These are phyloP conservation scores for Bipolaris gigantea DNA, from an alignment of 2,329 filamentous ascomycete genomes.

Conservation along the genomic window DNA sequence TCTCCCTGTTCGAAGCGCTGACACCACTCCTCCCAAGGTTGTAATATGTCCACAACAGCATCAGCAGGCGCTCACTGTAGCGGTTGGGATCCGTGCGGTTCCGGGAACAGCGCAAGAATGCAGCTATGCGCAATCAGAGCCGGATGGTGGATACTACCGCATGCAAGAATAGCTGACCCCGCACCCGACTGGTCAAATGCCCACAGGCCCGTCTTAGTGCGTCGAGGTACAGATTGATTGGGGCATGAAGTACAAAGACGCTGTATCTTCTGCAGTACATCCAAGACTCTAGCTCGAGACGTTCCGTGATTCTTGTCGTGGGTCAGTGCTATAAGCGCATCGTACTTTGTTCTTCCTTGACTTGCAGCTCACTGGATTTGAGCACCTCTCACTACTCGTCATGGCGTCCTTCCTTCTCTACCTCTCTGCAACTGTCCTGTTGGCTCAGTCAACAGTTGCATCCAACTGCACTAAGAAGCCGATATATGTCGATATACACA, in stretches of 20 bases:
- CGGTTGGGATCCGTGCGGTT: constrained; percentile 25
- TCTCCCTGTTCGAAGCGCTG: constrained; percentile 32
- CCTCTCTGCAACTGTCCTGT: constrained; percentile 38
- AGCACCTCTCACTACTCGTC: constrained; percentile 22
- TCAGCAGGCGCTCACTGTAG: constrained; percentile 37
- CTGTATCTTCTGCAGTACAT: constrained; percentile 26
- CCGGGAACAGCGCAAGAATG: constrained; percentile 25
- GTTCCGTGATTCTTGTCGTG: constrained; percentile 22
- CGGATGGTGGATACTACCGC: constrained; percentile 18
- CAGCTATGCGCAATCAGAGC: constrained; percentile 23
- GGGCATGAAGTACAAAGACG: constrained; percentile 39
- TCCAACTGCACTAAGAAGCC: constrained; percentile 46
- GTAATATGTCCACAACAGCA: constrained; percentile 22
- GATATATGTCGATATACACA: constrained; percentile 51
- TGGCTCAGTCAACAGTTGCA: constrained; percentile 41
- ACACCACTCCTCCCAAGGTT: constrained; percentile 22
- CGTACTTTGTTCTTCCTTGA: constrained; percentile 11
- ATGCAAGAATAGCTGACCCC: constrained; percentile 33
- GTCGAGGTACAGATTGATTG: constrained; percentile 20
- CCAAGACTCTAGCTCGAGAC: constrained; percentile 25
- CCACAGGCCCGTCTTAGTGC: constrained; percentile 30
- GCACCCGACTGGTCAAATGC: constrained; percentile 30
- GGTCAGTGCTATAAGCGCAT: constrained; percentile 2
- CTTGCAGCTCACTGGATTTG: constrained; percentile 36
- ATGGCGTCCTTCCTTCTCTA: constrained; percentile 37